Conservation (phyloP, 257 asterid genomes). For the Ligustrum vulgare region DNA sequence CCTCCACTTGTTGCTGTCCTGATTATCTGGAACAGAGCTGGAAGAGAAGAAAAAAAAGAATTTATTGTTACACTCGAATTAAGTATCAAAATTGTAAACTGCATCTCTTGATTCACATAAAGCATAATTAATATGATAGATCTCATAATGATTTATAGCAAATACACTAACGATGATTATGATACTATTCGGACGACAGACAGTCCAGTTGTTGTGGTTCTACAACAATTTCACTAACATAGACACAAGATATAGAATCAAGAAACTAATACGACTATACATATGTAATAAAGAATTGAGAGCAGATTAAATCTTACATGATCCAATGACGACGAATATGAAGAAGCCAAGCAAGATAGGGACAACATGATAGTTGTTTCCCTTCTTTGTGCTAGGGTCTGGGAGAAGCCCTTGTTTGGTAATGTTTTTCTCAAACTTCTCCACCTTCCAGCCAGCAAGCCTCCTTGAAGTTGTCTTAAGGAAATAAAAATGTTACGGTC, state of each 20-base stretch:
- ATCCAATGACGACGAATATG: slow-evolving; percentile 88
- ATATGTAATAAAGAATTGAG: background rate
- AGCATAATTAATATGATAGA: too few species aligned
- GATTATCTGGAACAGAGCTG: slow-evolving; percentile 93
- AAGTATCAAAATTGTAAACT: background rate
- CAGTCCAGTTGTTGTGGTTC: too few species aligned
- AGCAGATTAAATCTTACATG: slow-evolving; percentile 53
- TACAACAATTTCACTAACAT: background rate
- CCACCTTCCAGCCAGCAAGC: slow-evolving; percentile 81
- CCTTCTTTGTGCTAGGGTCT: slow-evolving; percentile 77
- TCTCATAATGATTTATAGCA: background rate
- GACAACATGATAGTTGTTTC: slow-evolving; percentile 73
- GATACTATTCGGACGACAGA: background rate
- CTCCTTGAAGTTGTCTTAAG: slow-evolving; percentile 87
- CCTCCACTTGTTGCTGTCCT: slow-evolving; percentile 93
- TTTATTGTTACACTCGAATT: background rate
- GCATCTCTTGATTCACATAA: background rate
- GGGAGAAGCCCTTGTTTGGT: slow-evolving; percentile 80
- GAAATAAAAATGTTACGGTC: background rate
- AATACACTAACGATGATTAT: background rate
- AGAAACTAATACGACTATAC: background rate
- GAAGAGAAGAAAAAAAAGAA: background rate
- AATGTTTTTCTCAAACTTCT: slow-evolving; percentile 89
- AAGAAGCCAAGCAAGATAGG: slow-evolving; percentile 91
- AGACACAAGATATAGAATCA: background rate